Base-by-base conservation (phyloP, 2,329 filamentous ascomycete genomes). In the Fusarium abutilonis region DNA sequence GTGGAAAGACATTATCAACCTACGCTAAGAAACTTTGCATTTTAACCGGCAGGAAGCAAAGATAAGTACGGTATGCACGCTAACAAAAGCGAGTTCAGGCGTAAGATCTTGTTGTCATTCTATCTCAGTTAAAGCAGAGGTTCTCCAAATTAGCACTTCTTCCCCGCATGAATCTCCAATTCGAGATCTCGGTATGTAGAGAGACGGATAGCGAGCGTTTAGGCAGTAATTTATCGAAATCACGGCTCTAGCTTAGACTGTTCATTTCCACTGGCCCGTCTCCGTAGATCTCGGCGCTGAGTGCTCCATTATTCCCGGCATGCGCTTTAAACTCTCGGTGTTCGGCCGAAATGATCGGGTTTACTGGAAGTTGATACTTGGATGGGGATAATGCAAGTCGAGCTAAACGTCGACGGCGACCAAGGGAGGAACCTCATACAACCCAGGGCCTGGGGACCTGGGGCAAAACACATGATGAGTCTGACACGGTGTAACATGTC, bases 341-440 rank as follows among this genome's bases (percentile, higher is more conserved):
- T 53, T 57, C 57, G 64, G 21, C 51, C 51, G 31, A 7, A 14
- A 14, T 21, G 56, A 60, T 26, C 50, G 31, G 9, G 56, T 56
- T 10, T 56, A 29, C 10, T 10, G 10, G 28, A 29, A 29, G 21
- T 6, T 23, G 21, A 23, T 23, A 23, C 21, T 23, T 23, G 21
- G 21, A 23, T 13, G 29, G 29, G 9, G 4, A 13, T 31, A 9
- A 10, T 10, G 9, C 10, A 19, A n/a, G n/a, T n/a, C n/a, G n/a
- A n/a, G n/a, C n/a, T n/a, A n/a, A n/a, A n/a, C n/a, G n/a, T n/a
- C n/a, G n/a, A n/a, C n/a, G n/a, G n/a, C n/a, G n/a, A n/a, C n/a
- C n/a, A n/a, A 19, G 19, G 4, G 19, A 19, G 19, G 19, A 19
- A 19, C 19, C 19, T 19, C 19, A 19, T 19, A 4, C 19, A 19